Evolutionary conservation across 352 stramenopile species (phyloP), one percentile per base, ranked within the genome.

Genomic region (Poterioochromonas sp.): DNA sequence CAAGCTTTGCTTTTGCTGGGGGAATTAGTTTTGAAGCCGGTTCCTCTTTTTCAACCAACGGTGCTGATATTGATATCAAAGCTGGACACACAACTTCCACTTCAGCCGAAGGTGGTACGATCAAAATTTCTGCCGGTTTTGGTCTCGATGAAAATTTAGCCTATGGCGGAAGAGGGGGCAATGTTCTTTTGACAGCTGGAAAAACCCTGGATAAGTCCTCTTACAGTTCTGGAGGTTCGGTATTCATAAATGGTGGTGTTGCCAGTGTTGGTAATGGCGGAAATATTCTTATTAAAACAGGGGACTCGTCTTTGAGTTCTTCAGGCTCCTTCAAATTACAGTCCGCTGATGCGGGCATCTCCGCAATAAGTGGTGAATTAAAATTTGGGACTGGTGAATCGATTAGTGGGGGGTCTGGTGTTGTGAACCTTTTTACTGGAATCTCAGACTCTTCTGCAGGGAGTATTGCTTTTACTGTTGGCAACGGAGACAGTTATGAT

Each of bases 11-110:
- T 0, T 85, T 84, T 35, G 89, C 88, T 40, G 90, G 91, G 20
- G 85, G 83, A 71, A 86, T 95, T 53, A 76, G 83, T 54, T 82
- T 87, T 65, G 83, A 82, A 79, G 90, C 89, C 73, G 91, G 91
- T 43, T 85, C 78, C 3, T 80, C 76, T 35, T 65, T 43, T 47
- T 68, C 76, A 39, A 76, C 76, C 20, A 77, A 83, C 41, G 81
- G 80, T 60, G 76, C 78, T 49, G 62, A 81, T 34, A 81, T 86
- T 47, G 70, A 63, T 34, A 82, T 86, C 58, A 74, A 70, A 26
- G 76, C 78, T 68, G 83, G 83, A 73, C 79, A 84, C 71, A 84
- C 77, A 22, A 80, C 63, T 47, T 58, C 81, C 18, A 49, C 77
- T 47, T 76, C 35, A 20, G 69, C 80, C 8, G 64, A 76, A 29